Conservation (phyloP, 768 basidiomycete species). For the Russula compacta region DNA sequence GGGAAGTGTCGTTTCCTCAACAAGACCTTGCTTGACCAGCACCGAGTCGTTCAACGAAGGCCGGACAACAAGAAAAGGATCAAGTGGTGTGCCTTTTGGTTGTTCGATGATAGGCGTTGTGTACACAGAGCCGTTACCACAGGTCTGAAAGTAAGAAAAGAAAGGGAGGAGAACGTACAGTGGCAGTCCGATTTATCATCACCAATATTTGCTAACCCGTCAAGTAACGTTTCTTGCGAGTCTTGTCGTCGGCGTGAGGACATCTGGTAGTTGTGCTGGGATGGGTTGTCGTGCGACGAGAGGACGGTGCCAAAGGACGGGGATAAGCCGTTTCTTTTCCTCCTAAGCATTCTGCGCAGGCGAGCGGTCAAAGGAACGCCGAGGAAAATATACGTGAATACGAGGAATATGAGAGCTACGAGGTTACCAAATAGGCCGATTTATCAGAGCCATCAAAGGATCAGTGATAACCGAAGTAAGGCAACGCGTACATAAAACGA, state of each 20-base stretch:
- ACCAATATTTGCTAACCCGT: not conserved
- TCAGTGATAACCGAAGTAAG: not conserved
- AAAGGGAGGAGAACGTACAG: not conserved
- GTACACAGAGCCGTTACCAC: not conserved
- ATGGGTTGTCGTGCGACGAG: not conserved
- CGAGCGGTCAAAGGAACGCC: slow-evolving; percentile 20
- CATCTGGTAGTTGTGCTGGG: not conserved
- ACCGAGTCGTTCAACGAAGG: slow-evolving; percentile 18
- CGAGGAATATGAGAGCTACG: slow-evolving; percentile 19
- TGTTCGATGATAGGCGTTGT: not conserved
- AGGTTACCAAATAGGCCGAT: not conserved
- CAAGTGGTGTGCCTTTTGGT: not conserved
- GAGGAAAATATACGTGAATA: slow-evolving; percentile 21
- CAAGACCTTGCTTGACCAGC: slow-evolving; percentile 15
- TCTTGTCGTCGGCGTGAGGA: slow-evolving; percentile 3
- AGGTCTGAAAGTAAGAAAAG: not conserved
- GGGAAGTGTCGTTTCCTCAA: slow-evolving; percentile 10
- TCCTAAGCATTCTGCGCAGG: slow-evolving; percentile 10
- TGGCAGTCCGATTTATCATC: not conserved
- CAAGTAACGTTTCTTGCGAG: slow-evolving; percentile 2
- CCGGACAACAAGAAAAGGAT: slow-evolving; percentile 18
- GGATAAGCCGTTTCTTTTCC: not conserved
- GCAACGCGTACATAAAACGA: slow-evolving; percentile 20
- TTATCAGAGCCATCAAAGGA: not conserved
- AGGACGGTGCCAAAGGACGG: not conserved